Evolutionary conservation across 1,284 basidiomycete species (phyloP).

Genomic region (Naganishia albida): DNA sequence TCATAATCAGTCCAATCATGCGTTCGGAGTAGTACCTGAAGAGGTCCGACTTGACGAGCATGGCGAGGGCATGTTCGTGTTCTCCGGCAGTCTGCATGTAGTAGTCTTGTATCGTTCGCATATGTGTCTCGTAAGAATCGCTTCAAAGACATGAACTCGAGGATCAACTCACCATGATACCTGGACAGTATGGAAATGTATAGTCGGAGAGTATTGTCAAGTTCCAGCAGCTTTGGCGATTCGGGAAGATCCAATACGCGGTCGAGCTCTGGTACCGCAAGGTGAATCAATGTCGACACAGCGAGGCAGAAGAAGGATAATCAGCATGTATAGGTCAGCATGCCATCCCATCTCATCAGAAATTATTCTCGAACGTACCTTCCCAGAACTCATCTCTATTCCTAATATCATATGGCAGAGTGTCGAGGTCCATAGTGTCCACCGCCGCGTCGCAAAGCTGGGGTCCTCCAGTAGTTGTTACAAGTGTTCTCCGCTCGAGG

Average conservation of each 20-base stretch:
- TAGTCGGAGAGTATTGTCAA: conserved; percentile 74
- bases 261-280: conserved; percentile 68
- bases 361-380: conserved; percentile 58
- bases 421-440: conserved; percentile 9
- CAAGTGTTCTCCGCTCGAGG: neutral
- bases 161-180: conserved; percentile 72
- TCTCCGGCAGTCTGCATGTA: conserved; percentile 78
- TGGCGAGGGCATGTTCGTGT: conserved; percentile 72
- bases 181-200: conserved; percentile 75
- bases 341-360: neutral
- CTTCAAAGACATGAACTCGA: neutral
- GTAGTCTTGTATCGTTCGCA: conserved; percentile 57
- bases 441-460: neutral
- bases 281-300: too few relatives aligned
- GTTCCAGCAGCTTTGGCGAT: conserved; percentile 66
- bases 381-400: conserved; percentile 67
- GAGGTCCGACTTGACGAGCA: conserved; percentile 76
- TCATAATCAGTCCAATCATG: conserved; percentile 75
- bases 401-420: conserved; percentile 9
- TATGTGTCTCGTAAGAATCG: neutral
- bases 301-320: neutral
- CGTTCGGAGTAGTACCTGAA: conserved; percentile 84
- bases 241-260: conserved; percentile 71
- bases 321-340: neutral
- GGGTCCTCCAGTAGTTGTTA: neutral